Conservation (phyloP, 2,329 filamentous ascomycete species). For the Fusarium austroafricanum region DNA sequence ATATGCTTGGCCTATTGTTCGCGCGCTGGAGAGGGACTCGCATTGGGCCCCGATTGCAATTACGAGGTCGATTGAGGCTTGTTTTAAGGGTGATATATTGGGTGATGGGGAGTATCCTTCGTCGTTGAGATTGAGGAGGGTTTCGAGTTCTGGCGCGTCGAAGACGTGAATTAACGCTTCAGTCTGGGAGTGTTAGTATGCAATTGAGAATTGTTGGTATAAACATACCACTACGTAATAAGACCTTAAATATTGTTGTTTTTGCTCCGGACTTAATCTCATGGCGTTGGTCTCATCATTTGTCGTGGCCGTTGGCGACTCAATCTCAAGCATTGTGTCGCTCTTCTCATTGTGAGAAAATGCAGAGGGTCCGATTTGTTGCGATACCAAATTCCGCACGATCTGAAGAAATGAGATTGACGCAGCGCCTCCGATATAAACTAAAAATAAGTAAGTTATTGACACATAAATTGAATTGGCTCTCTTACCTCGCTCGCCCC, state of each 20-base stretch:
- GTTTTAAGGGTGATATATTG: slow-evolving; percentile 7
- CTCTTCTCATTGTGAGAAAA: slow-evolving; percentile 47
- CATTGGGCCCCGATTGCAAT: slow-evolving; percentile 46
- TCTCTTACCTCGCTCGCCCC: slow-evolving; percentile 61
- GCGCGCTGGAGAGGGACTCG: slow-evolving; percentile 29
- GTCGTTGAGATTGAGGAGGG: slow-evolving; percentile 26
- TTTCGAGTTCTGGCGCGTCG: slow-evolving; percentile 45
- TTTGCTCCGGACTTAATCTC: background rate
- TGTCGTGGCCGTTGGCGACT: slow-evolving; percentile 25
- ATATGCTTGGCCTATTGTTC: slow-evolving; percentile 49
- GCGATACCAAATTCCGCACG: slow-evolving; percentile 42
- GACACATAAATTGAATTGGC: background rate
- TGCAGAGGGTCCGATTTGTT: slow-evolving; percentile 44
- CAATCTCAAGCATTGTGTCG: slow-evolving; percentile 46
- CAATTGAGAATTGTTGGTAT: accelerated
- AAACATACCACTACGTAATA: slow-evolving; percentile 37
- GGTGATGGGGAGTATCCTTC: background rate
- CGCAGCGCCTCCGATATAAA: slow-evolving; percentile 63
- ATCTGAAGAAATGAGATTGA: slow-evolving; percentile 66
- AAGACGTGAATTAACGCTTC: slow-evolving; percentile 52
- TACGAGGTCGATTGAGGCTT: slow-evolving; percentile 31
- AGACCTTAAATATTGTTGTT: slow-evolving; percentile 22
- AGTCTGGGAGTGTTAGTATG: slow-evolving; percentile 38
- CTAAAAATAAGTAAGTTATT: slow-evolving; percentile 41
- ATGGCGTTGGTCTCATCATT: background rate